phyloP scores from a whole-genome alignment of 1,284 basidiomycete genomes.

The Vanrija sp. region DNA sequence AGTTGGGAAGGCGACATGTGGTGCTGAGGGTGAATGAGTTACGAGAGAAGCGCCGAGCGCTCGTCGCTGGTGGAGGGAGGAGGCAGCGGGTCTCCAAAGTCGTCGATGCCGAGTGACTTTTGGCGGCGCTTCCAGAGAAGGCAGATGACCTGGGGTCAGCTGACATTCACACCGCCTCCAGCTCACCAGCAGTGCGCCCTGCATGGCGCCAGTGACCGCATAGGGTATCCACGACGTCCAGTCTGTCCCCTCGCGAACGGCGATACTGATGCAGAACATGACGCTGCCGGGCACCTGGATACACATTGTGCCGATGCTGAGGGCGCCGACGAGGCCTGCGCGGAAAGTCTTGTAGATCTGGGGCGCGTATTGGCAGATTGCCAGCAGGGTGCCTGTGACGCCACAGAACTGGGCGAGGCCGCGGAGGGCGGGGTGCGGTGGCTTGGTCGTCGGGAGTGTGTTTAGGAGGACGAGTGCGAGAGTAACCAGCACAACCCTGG shows the following conservation, averaged over 20 bases:
- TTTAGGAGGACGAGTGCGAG: constrained; percentile 43
- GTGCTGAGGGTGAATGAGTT: no score
- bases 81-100: constrained; percentile 73
- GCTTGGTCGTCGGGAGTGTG: constrained; percentile 47
- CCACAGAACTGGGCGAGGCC: constrained; percentile 84
- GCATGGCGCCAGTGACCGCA: constrained; percentile 80
- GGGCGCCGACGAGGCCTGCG: constrained; percentile 76
- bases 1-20: no score
- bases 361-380: constrained; percentile 79
- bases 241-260: constrained; percentile 70
- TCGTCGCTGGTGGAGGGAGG: background rate
- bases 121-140: constrained; percentile 75
- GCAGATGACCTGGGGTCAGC: constrained; percentile 59
- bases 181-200: constrained; percentile 65
- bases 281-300: constrained; percentile 90
- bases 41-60: background rate
- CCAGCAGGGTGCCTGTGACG: constrained; percentile 70
- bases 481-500: constrained; percentile 28
- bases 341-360: constrained; percentile 78
- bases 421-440: constrained; percentile 52
- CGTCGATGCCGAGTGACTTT: constrained; percentile 72
- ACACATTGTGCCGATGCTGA: constrained; percentile 88
- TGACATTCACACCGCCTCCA: background rate
- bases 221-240: constrained; percentile 87
- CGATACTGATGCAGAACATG: constrained; percentile 81